Percentiles rank a stretch among this genome's conserved stretches.
These are phyloP conservation scores for Penicillium robsamsonii DNA, from an alignment of 495 filamentous ascomycete genomes.

Conservation along the genomic window DNA sequence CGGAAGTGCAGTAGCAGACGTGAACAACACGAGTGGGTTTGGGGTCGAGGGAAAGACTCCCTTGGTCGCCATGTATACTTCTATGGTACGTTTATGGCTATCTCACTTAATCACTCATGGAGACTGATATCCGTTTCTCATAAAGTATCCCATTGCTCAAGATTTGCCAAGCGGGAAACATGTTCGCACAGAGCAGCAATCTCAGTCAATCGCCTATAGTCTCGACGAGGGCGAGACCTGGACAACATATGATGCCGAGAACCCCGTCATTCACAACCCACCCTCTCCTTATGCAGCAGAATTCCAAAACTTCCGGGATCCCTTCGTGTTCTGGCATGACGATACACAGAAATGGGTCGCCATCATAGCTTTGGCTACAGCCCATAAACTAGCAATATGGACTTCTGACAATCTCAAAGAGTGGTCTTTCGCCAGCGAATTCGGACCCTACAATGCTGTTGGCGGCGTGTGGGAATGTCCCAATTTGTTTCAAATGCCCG, in stretches of 20 bases:
- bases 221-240: slow-evolving; percentile 53
- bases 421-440: slow-evolving; percentile 56
- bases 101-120: background rate
- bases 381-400: slow-evolving; percentile 52
- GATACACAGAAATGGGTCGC: slow-evolving; percentile 48
- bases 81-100: slow-evolving; percentile 29
- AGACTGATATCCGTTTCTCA: background rate
- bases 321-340: slow-evolving; percentile 54
- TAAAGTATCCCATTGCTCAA: slow-evolving; percentile 8
- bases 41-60: slow-evolving; percentile 49
- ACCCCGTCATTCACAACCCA: slow-evolving; percentile 50
- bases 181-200: slow-evolving; percentile 40
- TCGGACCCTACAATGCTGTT: slow-evolving; percentile 49
- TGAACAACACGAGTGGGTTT: slow-evolving; percentile 57
- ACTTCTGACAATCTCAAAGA: slow-evolving; percentile 51
- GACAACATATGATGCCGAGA: slow-evolving; percentile 46
- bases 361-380: slow-evolving; percentile 44
- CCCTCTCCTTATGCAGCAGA: slow-evolving; percentile 33
- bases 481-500: slow-evolving; percentile 43
- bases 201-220: slow-evolving; percentile 57
- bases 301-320: slow-evolving; percentile 53
- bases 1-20: slow-evolving; percentile 52
- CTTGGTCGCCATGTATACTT: slow-evolving; percentile 57
- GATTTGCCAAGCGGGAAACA: slow-evolving; percentile 28
- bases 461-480: slow-evolving; percentile 61